phyloP scores from a whole-genome alignment of 2,329 filamentous ascomycete species.

The Colletotrichum graminicola region DNA sequence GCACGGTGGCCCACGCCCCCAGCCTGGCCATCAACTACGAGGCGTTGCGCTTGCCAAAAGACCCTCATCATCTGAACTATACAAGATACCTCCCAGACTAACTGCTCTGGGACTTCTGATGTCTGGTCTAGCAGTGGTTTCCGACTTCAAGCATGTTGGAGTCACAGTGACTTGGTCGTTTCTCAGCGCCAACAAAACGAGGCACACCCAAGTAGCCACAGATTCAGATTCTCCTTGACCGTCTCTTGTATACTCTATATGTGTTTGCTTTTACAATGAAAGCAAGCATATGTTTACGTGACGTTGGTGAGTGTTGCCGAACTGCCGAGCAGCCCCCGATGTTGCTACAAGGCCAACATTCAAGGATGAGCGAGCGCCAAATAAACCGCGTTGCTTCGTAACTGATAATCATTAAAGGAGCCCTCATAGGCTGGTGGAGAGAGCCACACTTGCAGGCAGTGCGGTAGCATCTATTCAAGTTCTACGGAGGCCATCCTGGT shows the following conservation, averaged over 20 bases:
- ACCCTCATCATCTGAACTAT: no score
- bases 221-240: no score
- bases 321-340: not conserved
- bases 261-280: not conserved
- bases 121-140: not conserved
- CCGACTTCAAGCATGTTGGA: no score
- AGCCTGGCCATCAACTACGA: not conserved
- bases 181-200: no score
- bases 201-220: no score
- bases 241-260: no score
- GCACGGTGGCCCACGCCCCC: no score
- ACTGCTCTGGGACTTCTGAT: not conserved
- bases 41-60: not conserved
- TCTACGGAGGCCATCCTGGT: not conserved
- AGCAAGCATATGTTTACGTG: no score
- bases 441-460: not conserved
- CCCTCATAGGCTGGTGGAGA: not conserved
- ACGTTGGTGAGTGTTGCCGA: not conserved
- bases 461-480: not conserved
- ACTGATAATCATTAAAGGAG: not conserved
- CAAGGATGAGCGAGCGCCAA: not conserved
- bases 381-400: not conserved
- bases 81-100: no score
- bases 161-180: not conserved
- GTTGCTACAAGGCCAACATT: not conserved